Evolutionary conservation across 176 grass and related monocot species (phyloP), one percentile per base, ranked within the genome.

Genomic region (Musa schizocarpa): DNA sequence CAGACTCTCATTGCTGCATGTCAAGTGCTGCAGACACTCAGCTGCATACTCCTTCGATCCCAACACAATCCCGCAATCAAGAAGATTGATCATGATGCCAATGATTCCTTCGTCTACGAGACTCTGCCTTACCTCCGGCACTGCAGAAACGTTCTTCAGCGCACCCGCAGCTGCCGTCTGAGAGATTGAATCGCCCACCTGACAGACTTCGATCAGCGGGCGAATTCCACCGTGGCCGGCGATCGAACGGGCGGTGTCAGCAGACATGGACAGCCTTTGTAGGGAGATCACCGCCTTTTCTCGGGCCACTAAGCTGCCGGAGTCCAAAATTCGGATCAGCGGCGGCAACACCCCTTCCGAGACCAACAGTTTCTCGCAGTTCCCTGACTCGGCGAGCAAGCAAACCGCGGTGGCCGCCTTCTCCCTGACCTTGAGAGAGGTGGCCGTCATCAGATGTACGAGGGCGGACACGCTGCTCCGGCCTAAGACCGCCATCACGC

Each of bases 21-120:
- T 96, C 11, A 92, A 81, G 68, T 92, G 90, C 57, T 92, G 93
- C 66, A 96, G 81, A 76, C 93, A 92, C 85, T 96, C 93, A 0
- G 93, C 93, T 0, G 93, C 82, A 67, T 96, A 96, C 85, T 96
- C 93, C 76, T 96, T 96, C 17, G 83, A 90, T 12, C 89, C 93
- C 3, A 88, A 79, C 16, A 90, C 83, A 50, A 85, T 85, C 11
- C 89, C 79, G 14, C 76, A 88, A 48, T 92, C 89, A 0, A 96
- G 85, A 51, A 96, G 75, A 83, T 76, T 77, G 80, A 96, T 86
- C 87, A 92, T 92, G 63, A 96, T 89, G 23, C 83, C 83, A 54
- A 92, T 79, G 49, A 88, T 84, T 56, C 93, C 87, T 77, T 96
- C 93, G 78, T 96, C 93, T 0, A 85, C 79, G 57, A 96, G 65